Percentiles rank a stretch among this genome's conserved stretches.
phyloP scores from a whole-genome alignment of 225 moss, liverwort and hornwort genomes.

The Takakia lepidozioides region DNA sequence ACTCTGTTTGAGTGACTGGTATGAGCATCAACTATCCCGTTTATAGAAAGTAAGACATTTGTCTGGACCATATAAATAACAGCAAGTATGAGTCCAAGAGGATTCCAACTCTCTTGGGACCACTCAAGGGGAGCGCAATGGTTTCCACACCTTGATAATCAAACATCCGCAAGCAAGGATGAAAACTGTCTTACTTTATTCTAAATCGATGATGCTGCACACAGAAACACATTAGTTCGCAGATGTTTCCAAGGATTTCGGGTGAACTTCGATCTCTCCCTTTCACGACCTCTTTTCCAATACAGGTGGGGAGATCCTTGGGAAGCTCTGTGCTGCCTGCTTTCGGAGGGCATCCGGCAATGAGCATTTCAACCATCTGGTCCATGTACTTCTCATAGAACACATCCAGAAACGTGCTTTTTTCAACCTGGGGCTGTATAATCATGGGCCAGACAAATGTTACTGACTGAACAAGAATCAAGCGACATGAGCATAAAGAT shows the following conservation, averaged over 20 bases:
- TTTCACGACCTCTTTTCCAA: conserved; percentile 19
- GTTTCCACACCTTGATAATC: too few relatives aligned
- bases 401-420: conserved; percentile 74
- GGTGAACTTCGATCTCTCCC: conserved; percentile 51
- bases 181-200: conserved; percentile 56
- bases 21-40: too few relatives aligned
- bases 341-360: conserved; percentile 57
- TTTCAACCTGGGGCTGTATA: conserved; percentile 50
- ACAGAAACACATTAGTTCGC: conserved; percentile 98
- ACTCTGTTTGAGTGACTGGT: too few relatives aligned
- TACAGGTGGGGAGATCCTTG: conserved; percentile 36
- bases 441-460: too few relatives aligned
- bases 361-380: conserved; percentile 84
- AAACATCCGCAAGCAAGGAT: too few relatives aligned
- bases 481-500: too few relatives aligned
- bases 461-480: too few relatives aligned
- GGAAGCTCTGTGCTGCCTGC: conserved; percentile 21
- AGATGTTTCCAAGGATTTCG: conserved; percentile 87
- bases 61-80: too few relatives aligned
- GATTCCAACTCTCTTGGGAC: too few relatives aligned
- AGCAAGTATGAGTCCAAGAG: too few relatives aligned
- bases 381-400: conserved; percentile 98
- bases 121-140: too few relatives aligned
- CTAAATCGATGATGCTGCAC: conserved; percentile 87
- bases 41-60: too few relatives aligned